Conservation (phyloP, 2,329 filamentous ascomycete species). For the Aplosporella prunicola region DNA sequence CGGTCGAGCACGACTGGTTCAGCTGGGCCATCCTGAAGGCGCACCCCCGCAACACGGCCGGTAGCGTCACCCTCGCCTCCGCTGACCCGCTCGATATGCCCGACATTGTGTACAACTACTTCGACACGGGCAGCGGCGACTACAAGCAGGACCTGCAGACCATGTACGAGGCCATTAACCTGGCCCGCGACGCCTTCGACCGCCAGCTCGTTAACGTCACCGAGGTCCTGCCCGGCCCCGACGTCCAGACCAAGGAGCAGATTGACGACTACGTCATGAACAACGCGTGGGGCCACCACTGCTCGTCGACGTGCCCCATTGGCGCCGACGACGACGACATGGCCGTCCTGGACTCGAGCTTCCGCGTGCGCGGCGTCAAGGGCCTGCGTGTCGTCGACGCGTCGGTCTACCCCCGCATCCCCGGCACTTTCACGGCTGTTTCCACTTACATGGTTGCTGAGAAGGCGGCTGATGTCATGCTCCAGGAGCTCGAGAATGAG, state of each 20-base stretch:
- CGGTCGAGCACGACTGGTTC: constrained; percentile 36
- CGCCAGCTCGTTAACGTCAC: constrained; percentile 27
- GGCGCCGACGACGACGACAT: constrained; percentile 44
- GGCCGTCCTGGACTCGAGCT: constrained; percentile 48
- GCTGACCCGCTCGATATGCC: constrained; percentile 56
- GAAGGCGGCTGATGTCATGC: constrained; percentile 47
- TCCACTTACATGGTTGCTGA: constrained; percentile 49
- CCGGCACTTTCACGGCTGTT: constrained; percentile 44
- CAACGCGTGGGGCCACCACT: constrained; percentile 42
- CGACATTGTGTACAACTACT: constrained; percentile 40
- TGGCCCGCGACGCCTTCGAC: constrained; percentile 37
- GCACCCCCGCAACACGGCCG: constrained; percentile 52
- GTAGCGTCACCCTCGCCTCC: constrained; percentile 52
- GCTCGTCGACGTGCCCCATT: constrained; percentile 46
- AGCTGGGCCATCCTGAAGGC: constrained; percentile 49
- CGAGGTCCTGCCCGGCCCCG: constrained; percentile 34
- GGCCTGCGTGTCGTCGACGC: constrained; percentile 55
- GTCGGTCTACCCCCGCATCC: constrained; percentile 47
- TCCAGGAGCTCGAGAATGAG: too few species aligned
- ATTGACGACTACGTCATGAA: constrained; percentile 27
- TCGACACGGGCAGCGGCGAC: constrained; percentile 34
- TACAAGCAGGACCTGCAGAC: constrained; percentile 44
- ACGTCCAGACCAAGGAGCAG: constrained; percentile 32
- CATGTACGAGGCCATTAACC: constrained; percentile 46
- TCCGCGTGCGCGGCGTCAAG: constrained; percentile 47